A percentile compares a stretch with the other conserved stretches of the same genome.
phyloP scores from a whole-genome alignment of 2,329 filamentous ascomycete species.

The Alternaria sp. region DNA sequence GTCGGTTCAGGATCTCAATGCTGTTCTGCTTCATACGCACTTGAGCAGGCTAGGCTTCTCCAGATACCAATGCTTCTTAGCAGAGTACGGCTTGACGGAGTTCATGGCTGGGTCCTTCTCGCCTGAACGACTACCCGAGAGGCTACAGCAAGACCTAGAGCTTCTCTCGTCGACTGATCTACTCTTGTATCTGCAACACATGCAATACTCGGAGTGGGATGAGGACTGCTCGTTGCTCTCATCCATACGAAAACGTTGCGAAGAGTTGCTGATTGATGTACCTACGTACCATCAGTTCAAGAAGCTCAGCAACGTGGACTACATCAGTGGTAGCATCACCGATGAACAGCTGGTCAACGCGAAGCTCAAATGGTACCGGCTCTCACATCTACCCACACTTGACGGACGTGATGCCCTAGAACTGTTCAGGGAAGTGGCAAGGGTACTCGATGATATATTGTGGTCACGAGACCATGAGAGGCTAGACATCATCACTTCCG shows the following conservation, averaged over 20 bases:
- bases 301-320: constrained; percentile 45
- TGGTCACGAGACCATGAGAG: constrained; percentile 38
- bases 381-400: constrained; percentile 33
- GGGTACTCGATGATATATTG: constrained; percentile 34
- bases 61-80: constrained; percentile 45
- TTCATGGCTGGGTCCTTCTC: constrained; percentile 11
- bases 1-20: constrained; percentile 38
- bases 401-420: constrained; percentile 31
- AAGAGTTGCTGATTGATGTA: constrained; percentile 44
- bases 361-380: constrained; percentile 45
- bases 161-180: constrained; percentile 44
- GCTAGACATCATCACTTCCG: constrained; percentile 39
- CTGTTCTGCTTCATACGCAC: constrained; percentile 41
- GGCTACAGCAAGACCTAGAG: constrained; percentile 42
- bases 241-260: constrained; percentile 33
- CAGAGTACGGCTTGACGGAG: constrained; percentile 35
- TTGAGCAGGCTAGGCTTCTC: constrained; percentile 43
- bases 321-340: constrained; percentile 35
- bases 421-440: constrained; percentile 41
- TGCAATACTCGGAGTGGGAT: constrained; percentile 42
- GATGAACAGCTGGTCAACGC: constrained; percentile 39
- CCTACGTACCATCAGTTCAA: constrained; percentile 46
- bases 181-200: constrained; percentile 42
- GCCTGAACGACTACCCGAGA: constrained; percentile 26
- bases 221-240: constrained; percentile 38